These are phyloP conservation scores for Clausena lansium DNA, from an alignment of 345 rosid genomes.

Conservation along the genomic window DNA sequence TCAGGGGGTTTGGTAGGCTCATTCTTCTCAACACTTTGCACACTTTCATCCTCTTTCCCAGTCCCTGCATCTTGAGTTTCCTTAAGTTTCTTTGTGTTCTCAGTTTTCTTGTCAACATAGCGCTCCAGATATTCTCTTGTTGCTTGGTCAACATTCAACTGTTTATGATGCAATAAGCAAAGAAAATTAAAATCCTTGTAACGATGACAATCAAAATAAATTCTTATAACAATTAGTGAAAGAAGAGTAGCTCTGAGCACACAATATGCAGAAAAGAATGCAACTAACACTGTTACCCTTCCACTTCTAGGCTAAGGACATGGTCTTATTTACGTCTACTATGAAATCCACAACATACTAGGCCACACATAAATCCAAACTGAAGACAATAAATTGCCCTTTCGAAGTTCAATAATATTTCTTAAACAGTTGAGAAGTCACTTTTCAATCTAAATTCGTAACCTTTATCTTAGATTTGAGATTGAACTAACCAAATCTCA, in stretches of 20 bases:
- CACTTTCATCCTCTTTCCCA: conserved; percentile 48
- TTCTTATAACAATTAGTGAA: neutral
- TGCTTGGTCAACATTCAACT: conserved; percentile 92
- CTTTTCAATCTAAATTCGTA: neutral
- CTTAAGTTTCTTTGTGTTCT: conserved; percentile 59
- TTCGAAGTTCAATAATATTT: neutral
- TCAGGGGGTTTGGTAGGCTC: conserved; percentile 35
- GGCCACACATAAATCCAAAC: neutral
- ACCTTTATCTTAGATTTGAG: neutral
- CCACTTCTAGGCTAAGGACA: neutral
- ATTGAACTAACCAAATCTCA: neutral
- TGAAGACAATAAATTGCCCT: neutral
- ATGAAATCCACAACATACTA: neutral
- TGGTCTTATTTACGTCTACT: neutral
- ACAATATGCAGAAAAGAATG: neutral
- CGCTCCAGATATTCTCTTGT: conserved; percentile 79
- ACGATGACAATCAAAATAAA: conserved; percentile 2
- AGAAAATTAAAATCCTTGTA: conserved; percentile 2
- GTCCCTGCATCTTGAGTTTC: conserved; percentile 43
- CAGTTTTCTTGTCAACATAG: conserved; percentile 79
- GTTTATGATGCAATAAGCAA: conserved; percentile 16
- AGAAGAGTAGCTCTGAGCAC: neutral
- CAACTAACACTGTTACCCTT: neutral
- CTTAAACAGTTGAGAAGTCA: neutral
- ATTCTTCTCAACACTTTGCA: conserved; percentile 38